These are phyloP conservation scores for Xylariomycetidae sp. DNA, from an alignment of 2,329 filamentous ascomycete genomes.

Conservation along the genomic window DNA sequence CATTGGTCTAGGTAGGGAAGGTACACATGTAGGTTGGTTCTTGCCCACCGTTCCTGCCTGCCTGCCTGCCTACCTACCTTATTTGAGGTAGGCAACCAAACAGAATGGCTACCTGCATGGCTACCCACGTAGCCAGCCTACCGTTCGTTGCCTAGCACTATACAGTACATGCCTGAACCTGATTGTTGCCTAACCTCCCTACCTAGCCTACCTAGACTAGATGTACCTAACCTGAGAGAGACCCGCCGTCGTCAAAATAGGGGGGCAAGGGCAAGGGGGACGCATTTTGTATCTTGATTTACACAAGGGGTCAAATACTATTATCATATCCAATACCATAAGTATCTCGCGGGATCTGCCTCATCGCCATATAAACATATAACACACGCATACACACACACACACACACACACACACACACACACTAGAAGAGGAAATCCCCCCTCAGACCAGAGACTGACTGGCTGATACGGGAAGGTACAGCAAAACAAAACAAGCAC, in stretches of 20 bases:
- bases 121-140: too few relatives aligned
- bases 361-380: slow-evolving; percentile 1
- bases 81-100: neutral
- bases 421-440: too few relatives aligned
- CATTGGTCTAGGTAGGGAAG: neutral
- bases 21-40: neutral
- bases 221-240: neutral
- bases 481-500: too few relatives aligned
- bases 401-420: too few relatives aligned
- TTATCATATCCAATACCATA: slow-evolving; percentile 1
- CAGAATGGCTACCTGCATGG: too few relatives aligned
- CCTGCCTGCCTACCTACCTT: neutral
- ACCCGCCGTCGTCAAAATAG: neutral
- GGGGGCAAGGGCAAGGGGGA: too few relatives aligned
- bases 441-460: too few relatives aligned
- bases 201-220: neutral
- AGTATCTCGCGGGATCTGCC: neutral
- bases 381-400: too few relatives aligned
- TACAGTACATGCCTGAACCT: too few relatives aligned
- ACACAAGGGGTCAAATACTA: slow-evolving; percentile 8
- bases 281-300: neutral
- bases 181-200: too few relatives aligned
- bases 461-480: too few relatives aligned
- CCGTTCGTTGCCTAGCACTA: too few relatives aligned
- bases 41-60: neutral